Evolutionary conservation across 495 filamentous ascomycete species (phyloP), one percentile per base, ranked within the genome.

Genomic region (Bombardia bombarda): DNA sequence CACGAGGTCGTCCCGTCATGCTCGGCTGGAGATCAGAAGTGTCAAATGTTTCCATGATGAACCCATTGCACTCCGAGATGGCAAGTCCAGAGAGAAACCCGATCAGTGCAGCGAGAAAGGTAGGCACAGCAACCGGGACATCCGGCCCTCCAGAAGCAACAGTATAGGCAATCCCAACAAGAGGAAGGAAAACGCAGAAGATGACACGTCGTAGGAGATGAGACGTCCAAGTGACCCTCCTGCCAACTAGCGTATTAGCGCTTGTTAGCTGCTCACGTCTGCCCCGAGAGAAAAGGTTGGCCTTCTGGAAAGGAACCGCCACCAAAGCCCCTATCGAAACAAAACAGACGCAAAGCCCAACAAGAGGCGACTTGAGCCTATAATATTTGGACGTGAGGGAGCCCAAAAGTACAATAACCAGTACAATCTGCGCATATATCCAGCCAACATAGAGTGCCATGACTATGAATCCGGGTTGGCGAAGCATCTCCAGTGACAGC

Each of bases 41-140:
- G 57, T 89, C 84, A 55, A 77, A 88, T 16, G 80, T 80, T 52
- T 89, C 84, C 85, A 87, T 88, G 61, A 89, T 70, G 38, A 89
- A 64, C 4, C 83, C 80, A 45, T 82, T 72, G 58, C 82, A 86
- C 60, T 89, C 85, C 8, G 84, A 76, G 32, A 88, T 80, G 22
- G 80, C 83, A 18, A 89, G 73, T 31, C 78, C 80, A 3, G 78
- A 81, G 12, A 84, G 67, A 47, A 84, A 83, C 10, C 79, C 81
- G 14, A 87, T 74, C 18, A 79, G 48, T 3, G 74, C 78, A 12
- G 82, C 83, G 45, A 87, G 77, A 22, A 82, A 38, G n/a, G 75
- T 76, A 1, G 84, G 84, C 7, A 81, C 57, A 24, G 74, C 73
- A 32, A 75, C 75, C 32, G 72, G 77, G 10, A 74, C 62, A 3